Percentiles rank a stretch among this genome's conserved stretches.
Evolutionary conservation across 768 basidiomycete genomes (phyloP).

Genomic region (Collybia sordida): DNA sequence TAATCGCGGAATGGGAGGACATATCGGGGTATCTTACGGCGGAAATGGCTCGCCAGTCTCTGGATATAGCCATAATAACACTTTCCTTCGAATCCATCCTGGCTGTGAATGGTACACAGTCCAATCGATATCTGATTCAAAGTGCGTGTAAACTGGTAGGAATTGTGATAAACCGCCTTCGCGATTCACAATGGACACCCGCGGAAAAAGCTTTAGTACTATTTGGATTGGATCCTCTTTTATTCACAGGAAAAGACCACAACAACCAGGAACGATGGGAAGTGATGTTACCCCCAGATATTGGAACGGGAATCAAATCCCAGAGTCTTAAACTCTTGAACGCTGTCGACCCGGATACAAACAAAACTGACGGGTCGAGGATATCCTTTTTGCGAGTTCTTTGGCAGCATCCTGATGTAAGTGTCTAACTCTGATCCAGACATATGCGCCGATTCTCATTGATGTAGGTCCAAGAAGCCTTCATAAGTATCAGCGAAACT

Average conservation of each 20-base stretch:
- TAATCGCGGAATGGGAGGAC: constrained; percentile 49
- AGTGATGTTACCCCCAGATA: constrained; percentile 47
- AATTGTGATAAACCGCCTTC: constrained; percentile 34
- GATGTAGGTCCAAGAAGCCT: constrained; percentile 53
- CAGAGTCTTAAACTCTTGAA: constrained; percentile 43
- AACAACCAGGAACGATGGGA: constrained; percentile 30
- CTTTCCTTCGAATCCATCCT: constrained; percentile 72
- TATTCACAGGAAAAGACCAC: constrained; percentile 33
- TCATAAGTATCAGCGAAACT: constrained; percentile 21
- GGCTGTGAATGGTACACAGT: constrained; percentile 58
- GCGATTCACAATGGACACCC: constrained; percentile 50
- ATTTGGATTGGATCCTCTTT: constrained; percentile 64
- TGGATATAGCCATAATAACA: constrained; percentile 70
- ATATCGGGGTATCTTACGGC: constrained; percentile 44
- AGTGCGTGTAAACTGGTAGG: constrained; percentile 52
- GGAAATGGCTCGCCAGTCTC: constrained; percentile 60
- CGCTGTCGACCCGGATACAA: constrained; percentile 6
- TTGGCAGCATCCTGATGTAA: constrained; percentile 72
- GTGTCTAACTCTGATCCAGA: constrained; percentile 18
- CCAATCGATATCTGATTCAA: constrained; percentile 63
- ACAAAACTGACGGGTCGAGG: constrained; percentile 20
- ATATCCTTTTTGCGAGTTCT: constrained; percentile 52
- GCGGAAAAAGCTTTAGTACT: constrained; percentile 67
- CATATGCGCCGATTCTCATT: neutral
- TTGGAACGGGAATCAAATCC: constrained; percentile 62